Base-by-base conservation (phyloP, 345 rosid genomes). In the Carallia brachiata region DNA sequence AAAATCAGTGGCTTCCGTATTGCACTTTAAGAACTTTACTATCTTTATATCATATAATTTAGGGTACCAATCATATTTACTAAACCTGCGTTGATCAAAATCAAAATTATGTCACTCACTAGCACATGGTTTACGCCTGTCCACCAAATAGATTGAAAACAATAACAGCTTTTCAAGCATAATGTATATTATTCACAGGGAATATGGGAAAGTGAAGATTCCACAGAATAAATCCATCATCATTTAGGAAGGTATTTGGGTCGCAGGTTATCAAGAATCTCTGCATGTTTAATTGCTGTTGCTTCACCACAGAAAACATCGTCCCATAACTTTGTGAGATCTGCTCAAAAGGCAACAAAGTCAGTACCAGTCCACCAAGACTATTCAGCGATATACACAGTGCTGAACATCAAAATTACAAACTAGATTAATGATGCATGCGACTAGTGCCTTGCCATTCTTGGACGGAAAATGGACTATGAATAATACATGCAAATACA, bases 291-390 rank as follows among this genome's bases (percentile, higher is more conserved):
- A 4, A 85, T 71, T 37, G 86, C 85, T 18, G 89, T 87, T n/a
- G 88, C 85, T 75, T 89, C 80, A 7, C 66, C 76, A 70, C 91
- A 75, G 73, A 91, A 90, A 31, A 81, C 86, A 71, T 83, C 88
- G 40, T 86, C 80, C 97, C 98, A 91, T 67, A 86, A 57, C 85
- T 81, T 86, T 72, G 67, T 56, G 70, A 94, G 88, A 80, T 91
- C 98, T 94, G 89, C 28, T 72, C 61, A 77, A 31, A 81, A 72
- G 50, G 50, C 36, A 48, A 78, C 36, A 30, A 53, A 37, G 65
- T 82, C 67, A 77, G 73, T 6, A 61, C 1, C n/a, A 1, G 47
- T 32, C 47, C 5, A 55, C 5, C 4, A 12, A 44, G 50, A 44
- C 50, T 44, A 44, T 12, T 44, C 50, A 12, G 50, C 50, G 12